phyloP scores from a whole-genome alignment of 176 grass and related monocot species.

The Urochloa ruziziensis region DNA sequence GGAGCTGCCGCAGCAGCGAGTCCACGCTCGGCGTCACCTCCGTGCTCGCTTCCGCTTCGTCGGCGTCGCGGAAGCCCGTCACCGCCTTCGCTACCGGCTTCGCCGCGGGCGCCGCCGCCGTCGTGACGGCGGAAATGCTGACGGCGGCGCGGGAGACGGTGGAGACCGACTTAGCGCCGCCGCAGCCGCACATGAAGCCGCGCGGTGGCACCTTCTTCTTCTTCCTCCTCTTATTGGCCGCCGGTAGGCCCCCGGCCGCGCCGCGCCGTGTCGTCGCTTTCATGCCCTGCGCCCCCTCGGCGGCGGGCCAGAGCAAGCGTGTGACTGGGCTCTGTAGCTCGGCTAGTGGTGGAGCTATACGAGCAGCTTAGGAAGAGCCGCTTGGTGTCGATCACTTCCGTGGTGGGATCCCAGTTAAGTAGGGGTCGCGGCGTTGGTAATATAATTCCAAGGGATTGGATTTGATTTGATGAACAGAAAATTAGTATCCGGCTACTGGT shows the following conservation, averaged over 20 bases:
- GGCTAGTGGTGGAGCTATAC: neutral
- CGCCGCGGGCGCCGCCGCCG: neutral
- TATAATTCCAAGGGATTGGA: neutral
- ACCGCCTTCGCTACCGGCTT: neutral
- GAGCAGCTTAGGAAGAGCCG: constrained; percentile 9
- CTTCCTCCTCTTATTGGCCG: constrained; percentile 3
- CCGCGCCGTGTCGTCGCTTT: constrained; percentile 42
- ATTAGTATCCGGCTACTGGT: constrained; percentile 9
- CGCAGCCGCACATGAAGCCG: constrained; percentile 58
- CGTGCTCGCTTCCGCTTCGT: neutral
- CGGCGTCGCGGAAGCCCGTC: neutral
- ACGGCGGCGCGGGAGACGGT: constrained; percentile 16
- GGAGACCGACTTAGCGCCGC: constrained; percentile 40
- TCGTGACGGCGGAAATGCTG: constrained; percentile 18
- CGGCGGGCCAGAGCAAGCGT: neutral
- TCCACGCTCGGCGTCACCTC: constrained; percentile 46
- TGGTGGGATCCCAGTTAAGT: constrained; percentile 8
- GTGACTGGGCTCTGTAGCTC: neutral
- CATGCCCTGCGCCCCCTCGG: constrained; percentile 31
- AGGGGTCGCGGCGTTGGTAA: neutral
- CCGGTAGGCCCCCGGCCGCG: neutral
- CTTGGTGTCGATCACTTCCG: neutral
- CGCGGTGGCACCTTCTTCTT: neutral
- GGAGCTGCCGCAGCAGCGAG: constrained; percentile 50
- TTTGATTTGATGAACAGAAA: constrained; percentile 24